Conservation (phyloP, 331 rosid species). For the Acacia pycnantha region DNA sequence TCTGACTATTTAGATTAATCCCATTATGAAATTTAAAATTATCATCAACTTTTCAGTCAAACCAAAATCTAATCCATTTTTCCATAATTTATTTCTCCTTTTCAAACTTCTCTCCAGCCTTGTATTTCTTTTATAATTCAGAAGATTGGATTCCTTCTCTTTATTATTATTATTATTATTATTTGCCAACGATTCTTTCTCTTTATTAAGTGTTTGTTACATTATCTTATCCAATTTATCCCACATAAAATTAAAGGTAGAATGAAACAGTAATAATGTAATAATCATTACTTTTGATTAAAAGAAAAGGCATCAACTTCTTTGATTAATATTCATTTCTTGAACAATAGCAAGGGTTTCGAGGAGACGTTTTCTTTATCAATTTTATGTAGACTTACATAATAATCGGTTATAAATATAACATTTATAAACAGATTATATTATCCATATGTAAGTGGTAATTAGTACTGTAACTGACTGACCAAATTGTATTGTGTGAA, state of each 20-base stretch:
- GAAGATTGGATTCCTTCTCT: background rate
- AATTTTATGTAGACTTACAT: no score
- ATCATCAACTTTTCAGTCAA: background rate
- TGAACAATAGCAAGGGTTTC: background rate
- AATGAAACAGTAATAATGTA: background rate
- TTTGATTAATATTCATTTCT: background rate
- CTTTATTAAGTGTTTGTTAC: background rate
- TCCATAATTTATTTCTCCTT: background rate
- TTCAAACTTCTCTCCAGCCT: background rate
- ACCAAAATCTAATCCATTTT: background rate
- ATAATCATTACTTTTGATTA: background rate
- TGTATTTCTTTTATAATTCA: background rate
- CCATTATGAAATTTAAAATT: background rate
- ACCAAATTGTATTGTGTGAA: background rate
- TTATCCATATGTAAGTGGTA: background rate
- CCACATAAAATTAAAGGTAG: background rate
- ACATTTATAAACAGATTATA: no score
- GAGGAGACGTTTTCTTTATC: background rate
- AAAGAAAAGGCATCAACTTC: no score
- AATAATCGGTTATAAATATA: no score
- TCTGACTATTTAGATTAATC: background rate
- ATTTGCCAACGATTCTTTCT: no score
- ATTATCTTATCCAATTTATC: background rate
- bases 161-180: no score
- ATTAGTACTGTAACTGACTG: background rate